Base-by-base conservation (phyloP, 768 basidiomycete species). In the Rhizopogon salebrosus region DNA sequence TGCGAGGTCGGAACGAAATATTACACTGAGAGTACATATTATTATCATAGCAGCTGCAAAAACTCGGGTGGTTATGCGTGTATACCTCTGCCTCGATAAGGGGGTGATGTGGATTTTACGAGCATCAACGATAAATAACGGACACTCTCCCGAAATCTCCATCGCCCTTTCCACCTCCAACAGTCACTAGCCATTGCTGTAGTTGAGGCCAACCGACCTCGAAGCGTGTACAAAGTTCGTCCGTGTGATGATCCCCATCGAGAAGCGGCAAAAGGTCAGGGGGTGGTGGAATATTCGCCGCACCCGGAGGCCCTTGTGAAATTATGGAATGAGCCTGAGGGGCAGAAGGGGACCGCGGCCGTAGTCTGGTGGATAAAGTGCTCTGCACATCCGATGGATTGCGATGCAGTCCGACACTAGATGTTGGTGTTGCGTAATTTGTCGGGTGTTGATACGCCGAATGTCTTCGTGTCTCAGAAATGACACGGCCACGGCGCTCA, bases 181-280 rank as follows among this genome's bases (percentile, higher is more conserved):
- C 77, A 9, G 72, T 66, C 4, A 74, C 68, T 41, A 91, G 67
- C 87, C 86, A 92, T 52, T 76, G 78, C 65, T 90, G 84, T 49
- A 98, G 71, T 43, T 85, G 70, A 10, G 83, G 83, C 94, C 92
- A 95, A 0, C 88, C 85, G 29, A 85, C 83, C 57, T 90, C 84
- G 60, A 95, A 95, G 55, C 66, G 78, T 23, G 89, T 83, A 41
- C 88, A 86, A 40, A 98, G 70, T 70, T 98, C 95, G 63, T 98
- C 95, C 2, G 91, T 87, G 66, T 94, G 88, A 66, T 93, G 94
- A 52, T 85, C 88, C 8, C 95, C 97, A 62, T 98, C 87, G 11
- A 98, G 74, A 54, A 91, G 66, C 2, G 73, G 56, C 24, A 77
- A 60, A 23, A 94, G 60, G 11, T 82, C 80, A 4, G 73, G 71